phyloP scores from a whole-genome alignment of 169 alveolate genomes.

The Toxoplasma gondii region DNA sequence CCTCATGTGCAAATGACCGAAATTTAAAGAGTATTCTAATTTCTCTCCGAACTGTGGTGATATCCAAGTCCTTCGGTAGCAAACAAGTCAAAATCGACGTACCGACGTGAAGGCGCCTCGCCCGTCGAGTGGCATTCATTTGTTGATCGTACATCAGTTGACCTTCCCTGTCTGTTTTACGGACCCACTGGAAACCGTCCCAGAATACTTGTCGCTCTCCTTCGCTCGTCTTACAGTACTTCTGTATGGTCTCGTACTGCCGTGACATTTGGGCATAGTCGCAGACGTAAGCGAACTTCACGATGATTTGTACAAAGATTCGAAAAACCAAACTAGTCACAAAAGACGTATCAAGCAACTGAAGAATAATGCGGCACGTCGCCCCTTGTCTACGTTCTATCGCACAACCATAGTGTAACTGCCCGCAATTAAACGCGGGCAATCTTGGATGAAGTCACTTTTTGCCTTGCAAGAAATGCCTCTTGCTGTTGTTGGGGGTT shows the following conservation, averaged over 20 bases:
- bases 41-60: too few species aligned
- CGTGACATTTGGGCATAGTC: not conserved
- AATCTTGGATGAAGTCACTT: too few species aligned
- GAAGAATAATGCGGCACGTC: not conserved
- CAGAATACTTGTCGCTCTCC: constrained; percentile 62
- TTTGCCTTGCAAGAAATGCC: too few species aligned
- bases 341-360: not conserved
- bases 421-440: too few species aligned
- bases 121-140: constrained; percentile 63
- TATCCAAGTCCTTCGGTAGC: too few species aligned
- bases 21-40: too few species aligned
- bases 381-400: not conserved
- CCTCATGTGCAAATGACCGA: too few species aligned
- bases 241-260: constrained; percentile 66
- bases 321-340: not conserved
- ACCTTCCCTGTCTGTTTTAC: constrained; percentile 27
- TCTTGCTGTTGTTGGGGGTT: too few species aligned
- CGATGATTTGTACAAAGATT: not conserved
- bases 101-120: constrained; percentile 67
- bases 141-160: constrained; percentile 30
- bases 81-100: not conserved
- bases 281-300: not conserved
- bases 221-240: constrained; percentile 52
- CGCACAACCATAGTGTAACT: not conserved
- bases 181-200: constrained; percentile 70